phyloP scores from a whole-genome alignment of 2,329 filamentous ascomycete species.

The Uncinocarpus reesii region DNA sequence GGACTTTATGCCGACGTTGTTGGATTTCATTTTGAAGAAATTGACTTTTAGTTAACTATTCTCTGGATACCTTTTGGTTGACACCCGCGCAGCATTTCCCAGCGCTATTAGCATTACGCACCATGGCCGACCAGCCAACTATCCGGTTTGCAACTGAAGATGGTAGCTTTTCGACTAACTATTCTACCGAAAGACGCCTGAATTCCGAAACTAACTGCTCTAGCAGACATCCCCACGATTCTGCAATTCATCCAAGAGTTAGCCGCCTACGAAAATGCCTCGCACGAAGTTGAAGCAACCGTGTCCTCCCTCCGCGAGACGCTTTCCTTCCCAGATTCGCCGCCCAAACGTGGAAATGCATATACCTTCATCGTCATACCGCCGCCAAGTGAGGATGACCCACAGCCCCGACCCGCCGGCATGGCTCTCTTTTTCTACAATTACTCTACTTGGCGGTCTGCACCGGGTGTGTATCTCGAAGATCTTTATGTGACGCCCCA shows the following conservation, averaged over 20 bases:
- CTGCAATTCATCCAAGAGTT: constrained; percentile 73
- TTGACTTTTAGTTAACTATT: too few relatives aligned
- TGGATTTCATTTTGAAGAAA: too few relatives aligned
- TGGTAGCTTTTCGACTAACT: constrained; percentile 21
- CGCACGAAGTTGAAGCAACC: constrained; percentile 66
- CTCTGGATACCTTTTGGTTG: too few relatives aligned
- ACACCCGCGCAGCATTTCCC: too few relatives aligned
- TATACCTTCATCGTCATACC: constrained; percentile 60
- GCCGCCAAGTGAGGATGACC: constrained; percentile 38
- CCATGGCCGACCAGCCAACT: constrained; percentile 29
- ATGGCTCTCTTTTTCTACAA: constrained; percentile 94
- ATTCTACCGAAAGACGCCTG: too few relatives aligned
- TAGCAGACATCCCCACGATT: constrained; percentile 67
- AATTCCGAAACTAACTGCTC: not conserved
- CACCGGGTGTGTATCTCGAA: constrained; percentile 82
- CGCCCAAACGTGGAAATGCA: constrained; percentile 49
- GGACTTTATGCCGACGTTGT: too few relatives aligned
- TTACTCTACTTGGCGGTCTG: constrained; percentile 86
- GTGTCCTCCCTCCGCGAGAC: constrained; percentile 60
- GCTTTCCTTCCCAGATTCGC: constrained; percentile 60
- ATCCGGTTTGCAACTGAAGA: constrained; percentile 35
- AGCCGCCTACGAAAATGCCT: constrained; percentile 75
- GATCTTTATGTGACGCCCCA: constrained; percentile 72
- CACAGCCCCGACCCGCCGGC: constrained; percentile 45
- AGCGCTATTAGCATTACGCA: too few relatives aligned